These are phyloP conservation scores for Senna tora DNA, from an alignment of 306 rosid genomes.

Conservation along the genomic window DNA sequence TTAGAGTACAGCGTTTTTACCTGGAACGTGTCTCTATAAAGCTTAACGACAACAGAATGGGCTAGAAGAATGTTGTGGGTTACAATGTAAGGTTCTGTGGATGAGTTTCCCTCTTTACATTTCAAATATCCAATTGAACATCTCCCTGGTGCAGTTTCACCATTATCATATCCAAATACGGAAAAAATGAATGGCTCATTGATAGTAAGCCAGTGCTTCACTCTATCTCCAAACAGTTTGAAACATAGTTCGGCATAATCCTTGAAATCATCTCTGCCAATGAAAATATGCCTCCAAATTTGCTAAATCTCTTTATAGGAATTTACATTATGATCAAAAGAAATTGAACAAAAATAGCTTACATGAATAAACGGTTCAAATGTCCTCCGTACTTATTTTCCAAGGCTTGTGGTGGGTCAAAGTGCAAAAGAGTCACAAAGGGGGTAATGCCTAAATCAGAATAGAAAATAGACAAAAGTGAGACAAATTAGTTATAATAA, in stretches of 20 bases:
- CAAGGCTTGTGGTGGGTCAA: constrained; percentile 48
- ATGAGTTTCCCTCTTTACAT: constrained; percentile 34
- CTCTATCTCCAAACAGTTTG: constrained; percentile 40
- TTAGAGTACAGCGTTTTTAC: no score
- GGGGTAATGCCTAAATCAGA: constrained; percentile 40
- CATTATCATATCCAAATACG: constrained; percentile 33
- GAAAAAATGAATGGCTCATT: constrained; percentile 40
- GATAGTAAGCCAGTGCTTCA: constrained; percentile 50
- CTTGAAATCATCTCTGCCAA: constrained; percentile 41
- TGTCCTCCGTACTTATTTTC: constrained; percentile 47
- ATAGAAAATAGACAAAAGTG: not conserved
- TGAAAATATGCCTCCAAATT: not conserved
- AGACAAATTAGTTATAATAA: no score
- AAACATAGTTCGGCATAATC: constrained; percentile 45
- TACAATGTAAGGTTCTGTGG: constrained; percentile 48
- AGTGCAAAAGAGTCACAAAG: constrained; percentile 43
- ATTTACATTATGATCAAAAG: not conserved
- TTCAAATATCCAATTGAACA: constrained; percentile 18
- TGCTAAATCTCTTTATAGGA: not conserved
- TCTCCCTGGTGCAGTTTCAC: constrained; percentile 44
- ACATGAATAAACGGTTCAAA: constrained; percentile 42
- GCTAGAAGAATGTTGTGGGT: constrained; percentile 45
- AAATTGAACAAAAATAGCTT: no score
- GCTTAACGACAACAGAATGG: constrained; percentile 37
- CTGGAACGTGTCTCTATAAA: constrained; percentile 38